A percentile compares a stretch with the other conserved stretches of the same genome.
phyloP scores from a whole-genome alignment of 306 rosid genomes.

The Alnus rubra region DNA sequence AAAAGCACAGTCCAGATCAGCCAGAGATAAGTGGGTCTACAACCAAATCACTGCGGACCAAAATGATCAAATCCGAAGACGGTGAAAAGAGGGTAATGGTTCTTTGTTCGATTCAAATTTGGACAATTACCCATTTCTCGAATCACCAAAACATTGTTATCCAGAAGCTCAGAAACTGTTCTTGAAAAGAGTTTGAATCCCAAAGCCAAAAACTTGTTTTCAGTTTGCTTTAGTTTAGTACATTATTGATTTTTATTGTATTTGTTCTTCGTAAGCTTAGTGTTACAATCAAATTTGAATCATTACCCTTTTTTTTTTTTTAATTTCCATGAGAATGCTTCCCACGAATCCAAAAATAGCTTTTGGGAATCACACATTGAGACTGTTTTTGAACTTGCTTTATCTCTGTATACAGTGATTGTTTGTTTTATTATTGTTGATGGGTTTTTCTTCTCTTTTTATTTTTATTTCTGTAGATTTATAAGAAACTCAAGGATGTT shows the following conservation, averaged over 20 bases:
- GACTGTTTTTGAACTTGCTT: background rate
- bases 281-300: background rate
- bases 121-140: slow-evolving; percentile 24
- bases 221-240: slow-evolving; percentile 14
- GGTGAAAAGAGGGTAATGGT: slow-evolving; percentile 56
- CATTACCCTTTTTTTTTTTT: background rate
- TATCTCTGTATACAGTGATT: background rate
- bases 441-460: slow-evolving; percentile 27
- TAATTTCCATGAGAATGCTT: background rate
- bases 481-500: slow-evolving; percentile 64
- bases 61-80: slow-evolving; percentile 68
- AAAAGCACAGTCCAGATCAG: slow-evolving; percentile 48
- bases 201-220: slow-evolving; percentile 20
- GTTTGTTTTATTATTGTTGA: slow-evolving; percentile 29
- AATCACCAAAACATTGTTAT: slow-evolving; percentile 13
- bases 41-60: slow-evolving; percentile 44
- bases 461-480: slow-evolving; percentile 41
- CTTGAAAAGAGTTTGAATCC: background rate
- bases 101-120: slow-evolving; percentile 28
- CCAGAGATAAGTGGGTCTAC: slow-evolving; percentile 45
- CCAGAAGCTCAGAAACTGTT: slow-evolving; percentile 15
- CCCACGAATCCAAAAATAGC: background rate
- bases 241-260: background rate
- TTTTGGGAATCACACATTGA: background rate
- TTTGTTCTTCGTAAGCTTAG: background rate